Evolutionary conservation across 306 rosid species (phyloP).

Genomic region (Cucurbita moschata): DNA sequence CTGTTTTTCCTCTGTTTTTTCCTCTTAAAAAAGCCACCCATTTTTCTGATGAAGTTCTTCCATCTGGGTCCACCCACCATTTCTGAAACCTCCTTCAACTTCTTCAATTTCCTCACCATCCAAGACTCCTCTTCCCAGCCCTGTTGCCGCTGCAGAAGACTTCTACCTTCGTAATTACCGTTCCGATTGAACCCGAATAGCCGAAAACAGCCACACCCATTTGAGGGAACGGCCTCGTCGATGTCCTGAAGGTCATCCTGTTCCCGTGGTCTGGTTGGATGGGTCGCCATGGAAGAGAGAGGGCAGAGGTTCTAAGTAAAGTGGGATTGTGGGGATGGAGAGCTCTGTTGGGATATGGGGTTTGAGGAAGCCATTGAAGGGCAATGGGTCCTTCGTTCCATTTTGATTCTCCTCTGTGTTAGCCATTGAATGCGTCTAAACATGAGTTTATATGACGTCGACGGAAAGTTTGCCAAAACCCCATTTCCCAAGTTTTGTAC

Average conservation of each 20-base stretch:
- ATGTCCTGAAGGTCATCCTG: conserved; percentile 13
- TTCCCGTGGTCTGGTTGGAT: conserved; percentile 17
- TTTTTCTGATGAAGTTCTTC: conserved; percentile 59
- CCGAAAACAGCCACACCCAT: conserved; percentile 37
- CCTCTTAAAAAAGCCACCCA: conserved; percentile 22
- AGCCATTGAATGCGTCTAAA: neutral
- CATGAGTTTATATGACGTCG: neutral
- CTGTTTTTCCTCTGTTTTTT: conserved; percentile 5
- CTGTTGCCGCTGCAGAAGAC: conserved; percentile 7
- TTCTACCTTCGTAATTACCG: conserved; percentile 4
- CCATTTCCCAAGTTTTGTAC: neutral
- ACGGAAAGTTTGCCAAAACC: neutral
- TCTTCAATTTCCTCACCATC: conserved; percentile 28
- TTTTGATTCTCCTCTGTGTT: neutral
- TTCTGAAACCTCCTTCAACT: conserved; percentile 39
- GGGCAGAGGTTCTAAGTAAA: neutral
- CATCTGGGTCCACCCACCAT: conserved; percentile 61
- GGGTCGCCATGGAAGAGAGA: conserved; percentile 17
- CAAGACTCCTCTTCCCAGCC: conserved; percentile 17
- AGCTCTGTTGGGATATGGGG: neutral
- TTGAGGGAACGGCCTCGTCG: conserved; percentile 10
- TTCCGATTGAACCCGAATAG: conserved; percentile 15
- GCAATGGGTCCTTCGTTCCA: neutral
- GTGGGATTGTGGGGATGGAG: neutral
- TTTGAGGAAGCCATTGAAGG: conserved; percentile 3